A percentile compares a stretch with the other conserved stretches of the same genome.
These are phyloP conservation scores for Ganoderma resinaceum DNA, from an alignment of 1,284 basidiomycete genomes.

Conservation along the genomic window DNA sequence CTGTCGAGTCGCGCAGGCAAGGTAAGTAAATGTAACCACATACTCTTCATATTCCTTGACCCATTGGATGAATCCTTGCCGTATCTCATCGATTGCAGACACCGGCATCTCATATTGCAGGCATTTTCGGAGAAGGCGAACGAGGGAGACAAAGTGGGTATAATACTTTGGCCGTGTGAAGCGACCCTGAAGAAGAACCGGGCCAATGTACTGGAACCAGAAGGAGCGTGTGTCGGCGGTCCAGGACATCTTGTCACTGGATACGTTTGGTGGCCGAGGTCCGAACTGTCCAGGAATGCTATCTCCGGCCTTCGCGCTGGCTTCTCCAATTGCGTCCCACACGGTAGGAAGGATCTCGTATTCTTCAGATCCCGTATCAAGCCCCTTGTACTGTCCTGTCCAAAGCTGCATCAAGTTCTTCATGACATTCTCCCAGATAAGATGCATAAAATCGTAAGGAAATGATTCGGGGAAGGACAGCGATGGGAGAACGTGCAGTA, in stretches of 20 bases:
- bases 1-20: no score
- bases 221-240: constrained; percentile 45
- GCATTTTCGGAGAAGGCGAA: constrained; percentile 48
- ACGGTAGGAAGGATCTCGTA: constrained; percentile 40
- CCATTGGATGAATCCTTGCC: constrained; percentile 46
- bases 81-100: constrained; percentile 41
- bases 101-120: constrained; percentile 48
- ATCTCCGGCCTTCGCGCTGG: constrained; percentile 36
- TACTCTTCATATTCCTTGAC: constrained; percentile 52
- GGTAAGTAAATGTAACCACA: background rate
- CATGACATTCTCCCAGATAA: constrained; percentile 50
- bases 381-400: constrained; percentile 47
- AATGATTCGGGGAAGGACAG: constrained; percentile 49
- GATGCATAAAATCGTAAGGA: constrained; percentile 57
- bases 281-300: constrained; percentile 51
- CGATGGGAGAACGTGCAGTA: constrained; percentile 43
- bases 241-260: constrained; percentile 34
- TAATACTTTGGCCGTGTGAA: constrained; percentile 45
- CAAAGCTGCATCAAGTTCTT: constrained; percentile 48
- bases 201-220: constrained; percentile 48
- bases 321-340: constrained; percentile 49
- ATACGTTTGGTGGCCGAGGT: constrained; percentile 44
- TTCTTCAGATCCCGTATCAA: constrained; percentile 40
- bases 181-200: constrained; percentile 42
- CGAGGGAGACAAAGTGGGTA: constrained; percentile 49